Percentiles rank a stretch among this genome's conserved stretches.
These are phyloP conservation scores for Cymbopogon flexuosus DNA, from an alignment of 202 grass and related monocot species.

Conservation along the genomic window DNA sequence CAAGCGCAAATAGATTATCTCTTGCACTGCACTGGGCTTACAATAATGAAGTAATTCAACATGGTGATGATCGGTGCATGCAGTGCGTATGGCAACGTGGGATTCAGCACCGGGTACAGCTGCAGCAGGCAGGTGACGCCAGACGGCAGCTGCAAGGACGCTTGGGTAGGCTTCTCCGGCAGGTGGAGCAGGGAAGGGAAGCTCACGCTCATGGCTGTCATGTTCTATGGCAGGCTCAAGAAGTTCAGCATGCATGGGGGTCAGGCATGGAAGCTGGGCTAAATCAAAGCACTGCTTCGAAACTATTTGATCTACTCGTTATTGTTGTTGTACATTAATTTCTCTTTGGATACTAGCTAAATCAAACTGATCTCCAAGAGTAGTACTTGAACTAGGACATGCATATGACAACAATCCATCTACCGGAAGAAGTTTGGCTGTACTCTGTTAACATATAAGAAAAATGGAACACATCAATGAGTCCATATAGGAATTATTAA, in stretches of 20 bases:
- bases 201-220: conserved; percentile 65
- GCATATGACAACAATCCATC: background rate
- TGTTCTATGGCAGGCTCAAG: conserved; percentile 80
- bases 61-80: background rate
- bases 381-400: background rate
- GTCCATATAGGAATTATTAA: too few relatives aligned
- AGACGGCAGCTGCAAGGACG: conserved; percentile 42
- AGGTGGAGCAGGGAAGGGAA: conserved; percentile 75
- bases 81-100: conserved; percentile 81
- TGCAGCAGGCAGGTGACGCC: conserved; percentile 49
- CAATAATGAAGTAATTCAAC: background rate
- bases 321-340: too few relatives aligned
- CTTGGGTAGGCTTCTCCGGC: conserved; percentile 48
- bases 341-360: background rate
- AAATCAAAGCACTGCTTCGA: background rate
- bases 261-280: conserved; percentile 49
- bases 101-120: conserved; percentile 78
- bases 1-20: background rate
- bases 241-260: conserved; percentile 61
- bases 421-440: background rate
- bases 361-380: background rate
- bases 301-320: background rate
- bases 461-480: background rate
- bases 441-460: background rate
- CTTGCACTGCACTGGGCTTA: background rate